phyloP scores from a whole-genome alignment of 306 rosid genomes.

The Rosa rugosa region DNA sequence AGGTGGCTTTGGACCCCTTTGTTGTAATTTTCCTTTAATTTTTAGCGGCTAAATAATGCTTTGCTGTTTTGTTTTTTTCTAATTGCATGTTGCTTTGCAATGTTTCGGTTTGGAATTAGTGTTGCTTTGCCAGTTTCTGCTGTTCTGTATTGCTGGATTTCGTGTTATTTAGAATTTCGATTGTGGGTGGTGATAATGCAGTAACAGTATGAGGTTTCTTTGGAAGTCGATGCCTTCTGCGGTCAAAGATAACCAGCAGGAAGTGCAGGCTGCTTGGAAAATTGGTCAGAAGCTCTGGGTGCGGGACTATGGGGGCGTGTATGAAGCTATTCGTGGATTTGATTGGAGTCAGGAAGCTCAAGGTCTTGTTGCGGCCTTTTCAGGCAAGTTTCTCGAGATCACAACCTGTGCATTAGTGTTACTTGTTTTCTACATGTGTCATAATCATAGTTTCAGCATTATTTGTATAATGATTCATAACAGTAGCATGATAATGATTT shows the following conservation, averaged over 20 bases:
- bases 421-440: not conserved
- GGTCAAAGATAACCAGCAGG: constrained; percentile 66
- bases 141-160: not conserved
- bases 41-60: not conserved
- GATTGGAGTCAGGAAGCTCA: constrained; percentile 79
- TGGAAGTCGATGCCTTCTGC: constrained; percentile 79
- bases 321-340: constrained; percentile 68
- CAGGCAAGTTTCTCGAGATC: constrained; percentile 57
- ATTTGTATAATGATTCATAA: not conserved
- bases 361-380: constrained; percentile 65
- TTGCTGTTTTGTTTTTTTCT: not conserved
- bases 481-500: not conserved
- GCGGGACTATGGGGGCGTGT: constrained; percentile 61
- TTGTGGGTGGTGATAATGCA: constrained; percentile 47
- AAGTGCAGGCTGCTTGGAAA: constrained; percentile 73
- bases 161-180: constrained; percentile 11
- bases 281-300: constrained; percentile 80
- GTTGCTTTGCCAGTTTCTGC: not conserved
- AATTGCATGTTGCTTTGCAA: not conserved
- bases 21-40: not conserved
- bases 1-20: too few species aligned
- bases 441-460: not conserved
- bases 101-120: not conserved
- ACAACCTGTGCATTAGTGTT: not conserved
- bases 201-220: constrained; percentile 84